Evolutionary conservation across 179 eudicot genomes (phyloP).

Genomic region (Heliamphora pulchella): DNA sequence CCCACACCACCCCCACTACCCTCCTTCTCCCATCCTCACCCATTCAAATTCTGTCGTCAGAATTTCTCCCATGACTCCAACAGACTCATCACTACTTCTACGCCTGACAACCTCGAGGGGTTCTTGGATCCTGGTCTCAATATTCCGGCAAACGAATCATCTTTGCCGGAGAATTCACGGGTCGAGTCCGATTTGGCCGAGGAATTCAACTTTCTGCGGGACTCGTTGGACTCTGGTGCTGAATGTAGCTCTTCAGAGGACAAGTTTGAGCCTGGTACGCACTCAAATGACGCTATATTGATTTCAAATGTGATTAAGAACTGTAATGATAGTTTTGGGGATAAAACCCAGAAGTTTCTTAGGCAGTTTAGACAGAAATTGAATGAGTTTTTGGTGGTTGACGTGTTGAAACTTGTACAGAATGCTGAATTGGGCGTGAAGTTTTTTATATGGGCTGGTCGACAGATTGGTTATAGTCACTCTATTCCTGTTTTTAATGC

Average conservation of each 20-base stretch:
- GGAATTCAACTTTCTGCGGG: constrained; percentile 34
- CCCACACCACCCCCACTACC: not conserved
- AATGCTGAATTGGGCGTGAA: constrained; percentile 59
- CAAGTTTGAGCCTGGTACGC: constrained; percentile 31
- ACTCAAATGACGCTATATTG: constrained; percentile 33
- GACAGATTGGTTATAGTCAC: constrained; percentile 78
- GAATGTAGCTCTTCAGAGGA: constrained; percentile 17
- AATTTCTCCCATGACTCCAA: constrained; percentile 11
- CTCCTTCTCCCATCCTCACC: not conserved
- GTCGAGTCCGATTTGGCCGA: constrained; percentile 18
- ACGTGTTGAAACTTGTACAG: constrained; percentile 51
- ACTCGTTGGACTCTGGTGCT: constrained; percentile 18
- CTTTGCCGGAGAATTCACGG: not conserved
- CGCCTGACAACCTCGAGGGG: constrained; percentile 31
- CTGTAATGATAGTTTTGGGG: constrained; percentile 36
- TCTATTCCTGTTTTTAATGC: constrained; percentile 48
- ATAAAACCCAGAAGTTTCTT: constrained; percentile 46
- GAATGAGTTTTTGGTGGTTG: constrained; percentile 47
- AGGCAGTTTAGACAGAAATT: constrained; percentile 57
- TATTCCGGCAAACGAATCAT: constrained; percentile 5
- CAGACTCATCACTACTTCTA: constrained; percentile 21
- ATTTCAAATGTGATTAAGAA: constrained; percentile 43
- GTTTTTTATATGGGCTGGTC: constrained; percentile 85
- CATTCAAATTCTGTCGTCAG: constrained; percentile 1
- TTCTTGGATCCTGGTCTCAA: constrained; percentile 26